phyloP scores from a whole-genome alignment of 1,284 basidiomycete genomes.

The Singerocomus inundabilis region DNA sequence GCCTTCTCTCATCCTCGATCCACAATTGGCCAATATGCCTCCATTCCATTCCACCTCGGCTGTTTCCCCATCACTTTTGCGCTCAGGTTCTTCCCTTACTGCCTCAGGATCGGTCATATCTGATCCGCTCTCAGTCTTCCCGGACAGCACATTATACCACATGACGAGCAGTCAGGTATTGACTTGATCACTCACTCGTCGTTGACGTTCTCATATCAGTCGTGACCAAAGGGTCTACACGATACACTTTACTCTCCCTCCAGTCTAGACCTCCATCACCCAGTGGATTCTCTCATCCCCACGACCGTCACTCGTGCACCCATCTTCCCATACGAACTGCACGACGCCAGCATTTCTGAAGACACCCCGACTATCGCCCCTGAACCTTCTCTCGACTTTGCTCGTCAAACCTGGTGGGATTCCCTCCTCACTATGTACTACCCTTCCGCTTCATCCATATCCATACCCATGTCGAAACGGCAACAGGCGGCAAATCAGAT shows the following conservation, averaged over 20 bases:
- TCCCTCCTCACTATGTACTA: conserved; percentile 58
- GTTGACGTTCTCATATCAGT: conserved; percentile 26
- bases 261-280: conserved; percentile 1
- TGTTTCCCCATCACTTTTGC: background rate
- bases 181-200: conserved; percentile 20
- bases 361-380: conserved; percentile 34
- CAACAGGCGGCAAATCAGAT: conserved; percentile 46
- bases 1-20: conserved; percentile 23
- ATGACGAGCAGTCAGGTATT: conserved; percentile 33
- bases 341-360: conserved; percentile 33
- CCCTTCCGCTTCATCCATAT: conserved; percentile 33
- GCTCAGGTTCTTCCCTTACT: background rate
- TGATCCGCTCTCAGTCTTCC: conserved; percentile 5
- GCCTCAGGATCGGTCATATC: conserved; percentile 5
- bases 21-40: conserved; percentile 22
- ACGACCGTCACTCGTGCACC: conserved; percentile 1
- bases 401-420: conserved; percentile 78
- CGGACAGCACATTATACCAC: conserved; percentile 9
- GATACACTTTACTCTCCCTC: conserved; percentile 4
- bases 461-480: conserved; percentile 43
- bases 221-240: conserved; percentile 24
- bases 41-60: conserved; percentile 5
- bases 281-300: background rate
- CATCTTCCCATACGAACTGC: conserved; percentile 25
- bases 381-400: conserved; percentile 62